phyloP scores from a whole-genome alignment of 2,329 filamentous ascomycete species.

The Byssothecium circinans region DNA sequence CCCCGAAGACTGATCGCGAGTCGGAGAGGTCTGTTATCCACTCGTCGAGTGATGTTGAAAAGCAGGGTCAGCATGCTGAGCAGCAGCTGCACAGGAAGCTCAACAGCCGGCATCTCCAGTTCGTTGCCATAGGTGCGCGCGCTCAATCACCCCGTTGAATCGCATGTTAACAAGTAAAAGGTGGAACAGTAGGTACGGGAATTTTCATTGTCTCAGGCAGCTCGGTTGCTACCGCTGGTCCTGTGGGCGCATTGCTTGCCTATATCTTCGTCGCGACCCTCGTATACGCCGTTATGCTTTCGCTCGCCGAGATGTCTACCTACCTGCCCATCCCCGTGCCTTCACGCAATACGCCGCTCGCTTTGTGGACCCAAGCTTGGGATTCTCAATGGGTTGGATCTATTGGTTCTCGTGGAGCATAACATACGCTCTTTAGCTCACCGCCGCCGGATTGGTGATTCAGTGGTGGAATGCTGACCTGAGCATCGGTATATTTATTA shows the following conservation, averaged over 20 bases:
- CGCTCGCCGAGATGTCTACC: conserved; percentile 69
- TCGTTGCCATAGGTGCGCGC: conserved; percentile 43
- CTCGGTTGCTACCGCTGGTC: conserved; percentile 53
- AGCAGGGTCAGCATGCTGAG: conserved; percentile 29
- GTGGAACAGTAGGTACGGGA: conserved; percentile 55
- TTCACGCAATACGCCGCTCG: conserved; percentile 77
- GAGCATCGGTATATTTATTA: conserved; percentile 71
- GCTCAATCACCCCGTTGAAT: not conserved
- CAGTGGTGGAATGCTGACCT: conserved; percentile 69
- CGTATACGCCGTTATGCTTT: conserved; percentile 73
- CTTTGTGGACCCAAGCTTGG: conserved; percentile 71
- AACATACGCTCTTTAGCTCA: conserved; percentile 73
- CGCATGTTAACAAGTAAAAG: conserved; percentile 20
- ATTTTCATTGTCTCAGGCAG: conserved; percentile 56
- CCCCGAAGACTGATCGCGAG: conserved; percentile 30
- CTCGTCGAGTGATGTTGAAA: conserved; percentile 40
- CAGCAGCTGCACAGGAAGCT: conserved; percentile 41
- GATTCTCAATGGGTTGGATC: conserved; percentile 79
- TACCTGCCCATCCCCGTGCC: conserved; percentile 73
- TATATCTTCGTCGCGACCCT: conserved; percentile 63
- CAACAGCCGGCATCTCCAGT: conserved; percentile 42
- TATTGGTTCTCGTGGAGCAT: conserved; percentile 81
- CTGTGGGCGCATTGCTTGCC: conserved; percentile 51
- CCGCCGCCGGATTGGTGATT: conserved; percentile 72
- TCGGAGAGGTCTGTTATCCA: conserved; percentile 36